Conservation (phyloP, 768 basidiomycete genomes). For the Paxillus rubicundulus region DNA sequence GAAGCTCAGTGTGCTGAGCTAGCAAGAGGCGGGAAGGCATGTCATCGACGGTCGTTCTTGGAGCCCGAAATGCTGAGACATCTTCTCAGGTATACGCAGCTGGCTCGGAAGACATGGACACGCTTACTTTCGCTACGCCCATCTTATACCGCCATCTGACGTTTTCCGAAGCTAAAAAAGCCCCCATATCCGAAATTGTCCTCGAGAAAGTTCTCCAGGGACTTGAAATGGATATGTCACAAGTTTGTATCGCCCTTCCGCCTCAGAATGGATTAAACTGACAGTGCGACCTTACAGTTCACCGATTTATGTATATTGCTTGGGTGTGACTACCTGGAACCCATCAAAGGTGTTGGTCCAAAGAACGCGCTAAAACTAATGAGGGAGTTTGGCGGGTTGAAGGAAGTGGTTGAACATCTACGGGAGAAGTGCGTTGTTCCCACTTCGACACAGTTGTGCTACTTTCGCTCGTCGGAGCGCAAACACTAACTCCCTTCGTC, state of each 20-base stretch:
- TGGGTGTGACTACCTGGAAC: constrained; percentile 98
- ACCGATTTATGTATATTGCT: constrained; percentile 95
- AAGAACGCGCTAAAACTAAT: constrained; percentile 94
- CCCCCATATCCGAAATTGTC: constrained; percentile 90
- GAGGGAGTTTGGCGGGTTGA: constrained; percentile 73
- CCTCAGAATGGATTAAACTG: background rate
- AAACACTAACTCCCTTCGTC: background rate
- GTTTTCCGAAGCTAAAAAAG: constrained; percentile 96
- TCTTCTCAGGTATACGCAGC: constrained; percentile 82
- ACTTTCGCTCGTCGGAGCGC: background rate
- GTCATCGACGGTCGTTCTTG: background rate
- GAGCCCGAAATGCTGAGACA: background rate
- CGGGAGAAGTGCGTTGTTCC: constrained; percentile 60
- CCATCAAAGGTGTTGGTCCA: constrained; percentile 95
- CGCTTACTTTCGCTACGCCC: constrained; percentile 91
- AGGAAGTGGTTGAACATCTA: constrained; percentile 71
- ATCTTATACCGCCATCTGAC: constrained; percentile 94
- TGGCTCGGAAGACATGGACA: constrained; percentile 99
- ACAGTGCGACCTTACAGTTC: constrained; percentile 53
- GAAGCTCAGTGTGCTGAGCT: constrained; percentile 99
- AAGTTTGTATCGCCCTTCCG: constrained; percentile 42
- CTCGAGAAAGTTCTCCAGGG: constrained; percentile 83
- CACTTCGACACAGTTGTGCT: too few species aligned
- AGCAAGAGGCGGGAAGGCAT: constrained; percentile 90
- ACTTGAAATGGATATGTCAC: constrained; percentile 88